Evolutionary conservation across 2,329 filamentous ascomycete genomes (phyloP), one percentile per base, ranked within the genome.

Genomic region (Alternaria postmessia): DNA sequence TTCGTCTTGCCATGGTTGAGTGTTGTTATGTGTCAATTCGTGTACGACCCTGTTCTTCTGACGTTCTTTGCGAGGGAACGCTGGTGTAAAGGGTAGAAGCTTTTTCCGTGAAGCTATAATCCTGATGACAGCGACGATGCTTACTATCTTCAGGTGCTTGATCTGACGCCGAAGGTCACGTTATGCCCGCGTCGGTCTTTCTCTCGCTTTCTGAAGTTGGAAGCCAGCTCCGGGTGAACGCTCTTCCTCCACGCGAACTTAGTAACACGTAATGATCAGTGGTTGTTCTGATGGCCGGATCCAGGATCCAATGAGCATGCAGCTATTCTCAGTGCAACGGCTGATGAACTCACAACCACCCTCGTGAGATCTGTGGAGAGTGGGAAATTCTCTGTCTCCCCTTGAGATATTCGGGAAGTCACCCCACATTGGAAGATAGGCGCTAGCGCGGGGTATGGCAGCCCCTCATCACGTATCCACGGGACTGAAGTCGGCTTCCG

Each of bases 371-470:
- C 2, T 3, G n/a, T 36, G 11, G 36, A 39, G 36, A 34, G 28
- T n/a, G 32, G 38, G 41, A 54, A 38, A 20, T 36, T 54, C 39
- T 43, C 28, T 32, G 51, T 32, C 39, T 46, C n/a, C 16, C 28
- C 39, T 5, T 32, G 34, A 4, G 22, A 11, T 52, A 24, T 30
- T 41, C 36, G 47, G 38, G 32, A 61, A 54, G 49, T 43, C 34
- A 57, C 61, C 67, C 67, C 67, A 70, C 66, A 71, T 54, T 36
- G 46, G 57, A 43, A 58, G 49, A 61, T 54, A 56, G 54, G 20
- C 47, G 38, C 51, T 69, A 69, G 67, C 64, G 68, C 63, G 67
- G 65, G 68, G 67, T n/a, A 39, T 46, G 57, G 9, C 36, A 54
- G 51, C 65, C 65, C 65, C 65, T 63, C 65, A 65, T 57, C 16